These are phyloP conservation scores for Blastobotrys chiropterorum DNA, from an alignment of 805 yeast genomes.

Conservation along the genomic window DNA sequence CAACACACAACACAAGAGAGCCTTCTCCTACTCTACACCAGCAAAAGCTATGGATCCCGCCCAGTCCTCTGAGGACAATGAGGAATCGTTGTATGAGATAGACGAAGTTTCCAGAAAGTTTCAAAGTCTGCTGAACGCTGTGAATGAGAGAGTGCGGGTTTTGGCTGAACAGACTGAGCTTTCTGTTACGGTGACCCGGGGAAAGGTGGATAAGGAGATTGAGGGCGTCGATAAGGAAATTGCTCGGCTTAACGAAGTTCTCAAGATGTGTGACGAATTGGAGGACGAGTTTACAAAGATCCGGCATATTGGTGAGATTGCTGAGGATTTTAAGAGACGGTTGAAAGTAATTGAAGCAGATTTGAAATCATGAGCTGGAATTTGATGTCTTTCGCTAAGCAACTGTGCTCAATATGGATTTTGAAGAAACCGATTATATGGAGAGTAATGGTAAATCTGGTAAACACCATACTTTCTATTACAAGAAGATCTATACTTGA, in stretches of 20 bases:
- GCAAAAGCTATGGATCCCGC: not conserved
- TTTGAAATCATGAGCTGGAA: not conserved
- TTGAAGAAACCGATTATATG: too few species aligned
- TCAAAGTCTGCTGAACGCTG: slow-evolving; percentile 8
- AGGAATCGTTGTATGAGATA: slow-evolving; percentile 3
- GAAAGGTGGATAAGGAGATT: slow-evolving; percentile 12
- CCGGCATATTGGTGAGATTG: slow-evolving; percentile 43
- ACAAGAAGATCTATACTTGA: too few species aligned
- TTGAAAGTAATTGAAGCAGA: slow-evolving; percentile 16
- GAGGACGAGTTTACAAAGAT: slow-evolving; percentile 49
- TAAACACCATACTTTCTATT: too few species aligned
- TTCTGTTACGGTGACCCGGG: slow-evolving; percentile 13
- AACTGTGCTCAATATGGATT: too few species aligned
- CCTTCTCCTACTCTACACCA: not conserved
- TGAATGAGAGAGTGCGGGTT: slow-evolving; percentile 14
- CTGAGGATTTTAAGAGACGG: slow-evolving; percentile 37
- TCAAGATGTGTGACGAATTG: slow-evolving; percentile 42
- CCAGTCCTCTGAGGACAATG: slow-evolving; percentile 5
- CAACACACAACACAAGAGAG: not conserved
- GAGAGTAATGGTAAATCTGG: too few species aligned
- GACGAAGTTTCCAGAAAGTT: slow-evolving; percentile 11
- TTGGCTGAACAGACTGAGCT: slow-evolving; percentile 17
- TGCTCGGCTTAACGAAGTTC: slow-evolving; percentile 31
- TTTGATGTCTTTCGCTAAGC: too few species aligned
- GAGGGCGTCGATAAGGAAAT: slow-evolving; percentile 26